Evolutionary conservation across 1,284 basidiomycete species (phyloP), one percentile per base, ranked within the genome.

Genomic region (Cerioporus squamosus): DNA sequence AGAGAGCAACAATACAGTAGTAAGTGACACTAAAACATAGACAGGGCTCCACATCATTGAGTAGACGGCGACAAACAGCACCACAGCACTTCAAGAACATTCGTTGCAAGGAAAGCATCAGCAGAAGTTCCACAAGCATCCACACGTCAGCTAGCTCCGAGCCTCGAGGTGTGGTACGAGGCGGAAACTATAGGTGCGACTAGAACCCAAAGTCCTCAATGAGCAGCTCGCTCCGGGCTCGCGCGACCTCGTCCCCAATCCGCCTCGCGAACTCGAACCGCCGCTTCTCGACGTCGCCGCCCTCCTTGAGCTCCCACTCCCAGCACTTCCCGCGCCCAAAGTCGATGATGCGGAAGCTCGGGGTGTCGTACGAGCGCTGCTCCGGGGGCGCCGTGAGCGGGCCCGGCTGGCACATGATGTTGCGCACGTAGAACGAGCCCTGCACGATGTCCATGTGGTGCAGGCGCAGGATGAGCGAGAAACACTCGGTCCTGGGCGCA

Each of bases 271-370:
- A 63, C 44, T 50, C 47, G 8, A 38, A 38, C 47, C 50, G 18
- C 38, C 54, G 59, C 20, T 44, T 50, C 47, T 64, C 61, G 43
- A 44, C 47, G 18, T 29, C 44, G 33, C 33, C 33, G 33, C 33
- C 33, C 33, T 36, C 33, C 33, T 36, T 36, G 33, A 36, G 33
- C 22, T 52, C 50, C 50, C 39, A 51, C 20, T 54, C 58, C 49
- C 49, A 57, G n/a, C 18, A 47, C 39, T n/a, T 31, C 24, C 58
- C 68, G 10, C 73, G 66, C 33, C 82, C 82, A 67, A 84, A 83
- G 68, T 85, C 83, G 60, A 84, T 83, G 63, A 84, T 64, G 26
- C 82, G 75, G 67, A 81, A 85, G 64, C 77, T 77, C 47, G 70
- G 75, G 15, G 59, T 60, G 40, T 65, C 57, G 58, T 57, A 54